phyloP scores from a whole-genome alignment of 2,329 filamentous ascomycete species.

The Aspergillus nomiae region DNA sequence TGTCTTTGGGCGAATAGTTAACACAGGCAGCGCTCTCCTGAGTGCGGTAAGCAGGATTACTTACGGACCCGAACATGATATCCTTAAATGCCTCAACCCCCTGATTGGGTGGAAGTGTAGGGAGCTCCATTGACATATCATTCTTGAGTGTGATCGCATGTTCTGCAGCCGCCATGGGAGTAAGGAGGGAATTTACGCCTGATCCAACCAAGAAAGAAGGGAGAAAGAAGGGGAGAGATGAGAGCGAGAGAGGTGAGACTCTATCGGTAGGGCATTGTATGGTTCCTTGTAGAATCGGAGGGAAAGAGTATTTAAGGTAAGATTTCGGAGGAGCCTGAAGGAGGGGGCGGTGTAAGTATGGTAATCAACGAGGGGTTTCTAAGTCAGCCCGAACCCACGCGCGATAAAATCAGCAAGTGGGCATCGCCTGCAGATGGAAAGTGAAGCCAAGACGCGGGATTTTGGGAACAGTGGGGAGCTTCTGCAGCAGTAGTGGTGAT shows the following conservation, averaged over 20 bases:
- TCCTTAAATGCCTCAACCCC: constrained; percentile 77
- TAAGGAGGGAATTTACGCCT: constrained; percentile 10
- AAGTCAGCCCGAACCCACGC: constrained; percentile 21
- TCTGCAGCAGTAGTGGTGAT: constrained; percentile 16
- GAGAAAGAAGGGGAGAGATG: constrained; percentile 6
- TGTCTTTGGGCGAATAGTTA: constrained; percentile 49
- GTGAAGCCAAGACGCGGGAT: constrained; percentile 20
- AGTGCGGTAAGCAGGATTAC: constrained; percentile 32
- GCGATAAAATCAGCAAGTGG: constrained; percentile 16
- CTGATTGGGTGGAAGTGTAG: constrained; percentile 47
- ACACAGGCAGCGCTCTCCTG: not conserved
- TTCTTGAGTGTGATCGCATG: constrained; percentile 40
- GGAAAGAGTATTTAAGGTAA: constrained; percentile 3
- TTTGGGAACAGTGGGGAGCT: constrained; percentile 14
- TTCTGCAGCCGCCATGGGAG: constrained; percentile 41
- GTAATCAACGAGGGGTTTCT: constrained; percentile 17
- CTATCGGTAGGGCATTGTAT: constrained; percentile 35
- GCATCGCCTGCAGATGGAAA: constrained; percentile 24
- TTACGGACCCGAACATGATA: constrained; percentile 81
- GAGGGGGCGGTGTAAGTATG: constrained; percentile 25
- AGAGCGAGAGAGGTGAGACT: constrained; percentile 2
- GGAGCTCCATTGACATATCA: constrained; percentile 44
- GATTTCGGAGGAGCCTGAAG: not conserved
- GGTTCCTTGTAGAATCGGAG: constrained; percentile 10
- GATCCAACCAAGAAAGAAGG: constrained; percentile 4